Evolutionary conservation across 2,329 filamentous ascomycete species (phyloP).

Genomic region (Sclerotinia nivalis): DNA sequence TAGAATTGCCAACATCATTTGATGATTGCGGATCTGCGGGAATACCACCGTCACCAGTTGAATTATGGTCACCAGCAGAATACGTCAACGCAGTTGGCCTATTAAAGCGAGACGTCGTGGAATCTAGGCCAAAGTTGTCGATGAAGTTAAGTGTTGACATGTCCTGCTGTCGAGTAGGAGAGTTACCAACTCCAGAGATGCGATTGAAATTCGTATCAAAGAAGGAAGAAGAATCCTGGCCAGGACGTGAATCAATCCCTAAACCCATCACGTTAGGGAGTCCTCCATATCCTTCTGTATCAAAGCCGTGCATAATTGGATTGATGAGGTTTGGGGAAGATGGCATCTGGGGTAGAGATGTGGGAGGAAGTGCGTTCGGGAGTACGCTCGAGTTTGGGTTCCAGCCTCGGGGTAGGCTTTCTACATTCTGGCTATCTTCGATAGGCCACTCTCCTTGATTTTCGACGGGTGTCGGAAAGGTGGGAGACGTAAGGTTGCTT

Average conservation of each 20-base stretch:
- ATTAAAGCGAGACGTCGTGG: background rate
- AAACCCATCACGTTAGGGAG: background rate
- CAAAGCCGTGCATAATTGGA: background rate
- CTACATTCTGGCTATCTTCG: background rate
- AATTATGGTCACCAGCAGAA: background rate
- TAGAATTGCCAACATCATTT: background rate
- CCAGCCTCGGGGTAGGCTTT: background rate
- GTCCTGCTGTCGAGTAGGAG: background rate
- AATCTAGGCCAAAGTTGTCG: background rate
- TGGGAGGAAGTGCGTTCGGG: background rate
- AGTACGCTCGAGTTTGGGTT: background rate
- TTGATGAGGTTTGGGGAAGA: background rate
- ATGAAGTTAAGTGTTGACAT: background rate
- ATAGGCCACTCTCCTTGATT: background rate
- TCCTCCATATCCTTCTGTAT: background rate
- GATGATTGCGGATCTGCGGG: background rate
- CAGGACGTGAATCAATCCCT: background rate
- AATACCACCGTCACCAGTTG: background rate
- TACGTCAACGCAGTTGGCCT: background rate
- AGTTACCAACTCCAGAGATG: background rate
- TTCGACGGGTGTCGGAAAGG: background rate
- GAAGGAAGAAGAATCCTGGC: background rate
- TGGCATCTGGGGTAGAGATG: background rate
- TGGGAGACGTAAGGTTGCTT: background rate
- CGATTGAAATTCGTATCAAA: background rate